These are phyloP conservation scores for Pluteus cervinus DNA, from an alignment of 768 basidiomycete species.

Conservation along the genomic window DNA sequence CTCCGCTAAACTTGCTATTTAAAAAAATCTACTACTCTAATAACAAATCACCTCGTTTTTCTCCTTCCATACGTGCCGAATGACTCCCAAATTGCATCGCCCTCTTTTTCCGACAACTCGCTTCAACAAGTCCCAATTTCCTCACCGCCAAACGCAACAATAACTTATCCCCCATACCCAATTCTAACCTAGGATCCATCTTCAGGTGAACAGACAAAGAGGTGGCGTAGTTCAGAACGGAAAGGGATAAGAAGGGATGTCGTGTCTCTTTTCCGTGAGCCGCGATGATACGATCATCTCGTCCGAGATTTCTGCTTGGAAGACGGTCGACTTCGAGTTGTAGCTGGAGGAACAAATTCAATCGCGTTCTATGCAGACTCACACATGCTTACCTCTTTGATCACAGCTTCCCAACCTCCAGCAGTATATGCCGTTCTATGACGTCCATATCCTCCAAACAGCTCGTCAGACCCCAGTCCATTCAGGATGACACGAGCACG, in stretches of 20 bases:
- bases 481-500: constrained; percentile 79
- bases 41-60: constrained; percentile 45
- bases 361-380: background rate
- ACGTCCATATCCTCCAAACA: constrained; percentile 89
- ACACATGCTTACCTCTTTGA: constrained; percentile 88
- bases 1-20: constrained; percentile 5
- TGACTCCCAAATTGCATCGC: constrained; percentile 97
- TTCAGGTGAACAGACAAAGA: constrained; percentile 77
- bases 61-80: constrained; percentile 78
- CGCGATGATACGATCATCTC: constrained; percentile 93
- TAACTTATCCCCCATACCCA: constrained; percentile 89
- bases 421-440: constrained; percentile 70
- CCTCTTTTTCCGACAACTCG: constrained; percentile 75
- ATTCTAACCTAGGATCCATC: constrained; percentile 64
- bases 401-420: constrained; percentile 69
- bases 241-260: constrained; percentile 84
- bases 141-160: constrained; percentile 67
- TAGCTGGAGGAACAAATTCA: constrained; percentile 41
- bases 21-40: constrained; percentile 18
- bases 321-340: constrained; percentile 87
- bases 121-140: constrained; percentile 70
- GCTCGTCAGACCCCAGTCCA: constrained; percentile 92
- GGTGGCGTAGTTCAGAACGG: constrained; percentile 73
- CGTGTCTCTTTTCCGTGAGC: constrained; percentile 89
- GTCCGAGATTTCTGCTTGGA: constrained; percentile 82